A percentile compares a stretch with the other conserved stretches of the same genome.
These are phyloP conservation scores for Pseudozyma sp. DNA, from an alignment of 1,284 basidiomycete species.

Conservation along the genomic window DNA sequence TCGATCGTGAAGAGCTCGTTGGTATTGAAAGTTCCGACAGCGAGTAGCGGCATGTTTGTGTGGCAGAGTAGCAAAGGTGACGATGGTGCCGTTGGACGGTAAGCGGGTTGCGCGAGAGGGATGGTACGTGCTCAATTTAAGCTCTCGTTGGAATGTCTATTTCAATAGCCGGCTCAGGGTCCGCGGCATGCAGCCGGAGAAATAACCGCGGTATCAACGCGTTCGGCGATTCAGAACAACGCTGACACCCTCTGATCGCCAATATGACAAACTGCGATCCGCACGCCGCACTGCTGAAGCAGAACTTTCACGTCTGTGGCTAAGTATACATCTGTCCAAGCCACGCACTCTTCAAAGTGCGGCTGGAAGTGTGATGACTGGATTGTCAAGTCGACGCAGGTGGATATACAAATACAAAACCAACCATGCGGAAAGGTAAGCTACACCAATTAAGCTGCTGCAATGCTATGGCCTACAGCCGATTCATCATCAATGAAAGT, in stretches of 20 bases:
- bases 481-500: conserved; percentile 13
- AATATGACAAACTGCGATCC: too few species aligned
- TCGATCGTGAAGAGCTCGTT: conserved; percentile 46
- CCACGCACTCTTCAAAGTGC: too few species aligned
- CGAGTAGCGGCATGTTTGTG: conserved; percentile 33
- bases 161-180: conserved; percentile 18
- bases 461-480: not conserved
- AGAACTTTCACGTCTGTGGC: too few species aligned
- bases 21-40: conserved; percentile 55
- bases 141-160: conserved; percentile 7
- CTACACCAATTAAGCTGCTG: not conserved
- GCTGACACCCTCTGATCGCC: too few species aligned
- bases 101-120: not conserved
- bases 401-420: conserved; percentile 5
- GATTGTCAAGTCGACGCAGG: too few species aligned
- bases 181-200: conserved; percentile 24
- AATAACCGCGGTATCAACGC: too few species aligned
- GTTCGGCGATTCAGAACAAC: too few species aligned
- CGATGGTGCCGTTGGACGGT: not conserved
- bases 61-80: not conserved
- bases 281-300: too few species aligned
- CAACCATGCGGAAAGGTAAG: too few species aligned
- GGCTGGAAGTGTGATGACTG: not conserved
- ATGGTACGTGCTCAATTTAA: conserved; percentile 13
- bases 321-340: too few species aligned